Evolutionary conservation across 2,329 filamentous ascomycete species (phyloP).

Genomic region (Teratosphaeria viscida): DNA sequence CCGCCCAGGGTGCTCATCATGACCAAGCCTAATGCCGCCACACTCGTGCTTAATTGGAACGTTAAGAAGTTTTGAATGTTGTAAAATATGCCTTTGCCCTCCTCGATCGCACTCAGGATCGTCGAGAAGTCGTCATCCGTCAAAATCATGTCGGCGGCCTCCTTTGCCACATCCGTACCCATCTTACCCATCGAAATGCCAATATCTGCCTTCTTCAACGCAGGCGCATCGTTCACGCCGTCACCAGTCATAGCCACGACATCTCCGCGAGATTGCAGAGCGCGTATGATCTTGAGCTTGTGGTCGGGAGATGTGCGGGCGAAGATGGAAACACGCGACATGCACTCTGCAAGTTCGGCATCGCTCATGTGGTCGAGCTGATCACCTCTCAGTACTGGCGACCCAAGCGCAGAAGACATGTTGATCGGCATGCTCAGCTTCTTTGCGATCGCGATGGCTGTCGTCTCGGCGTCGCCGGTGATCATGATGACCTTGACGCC

Average conservation of each 20-base stretch:
- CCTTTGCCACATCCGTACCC: conserved; percentile 95
- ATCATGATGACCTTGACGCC: conserved; percentile 99
- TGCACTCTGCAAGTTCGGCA: conserved; percentile 69
- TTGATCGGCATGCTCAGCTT: conserved; percentile 88
- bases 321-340: conserved; percentile 85
- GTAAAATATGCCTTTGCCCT: conserved; percentile 98
- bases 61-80: conserved; percentile 99
- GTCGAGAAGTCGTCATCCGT: conserved; percentile 85
- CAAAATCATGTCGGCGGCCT: conserved; percentile 86
- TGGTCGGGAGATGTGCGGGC: conserved; percentile 94
- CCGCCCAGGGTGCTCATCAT: conserved; percentile 86
- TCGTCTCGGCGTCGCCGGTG: conserved; percentile 90
- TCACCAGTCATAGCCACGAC: conserved; percentile 99
- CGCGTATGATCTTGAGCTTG: conserved; percentile 92
- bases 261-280: conserved; percentile 82
- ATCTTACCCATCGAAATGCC: conserved; percentile 93
- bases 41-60: conserved; percentile 94
- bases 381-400: conserved; percentile 71
- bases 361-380: conserved; percentile 91
- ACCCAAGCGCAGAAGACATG: conserved; percentile 49
- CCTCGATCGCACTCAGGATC: conserved; percentile 90
- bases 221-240: conserved; percentile 94
- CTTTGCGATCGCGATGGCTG: conserved; percentile 83
- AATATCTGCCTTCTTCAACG: conserved; percentile 93
- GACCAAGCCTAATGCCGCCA: conserved; percentile 82